Evolutionary conservation across 2,329 filamentous ascomycete genomes (phyloP), one percentile per base, ranked within the genome.

Genomic region (Cercospora sp.): DNA sequence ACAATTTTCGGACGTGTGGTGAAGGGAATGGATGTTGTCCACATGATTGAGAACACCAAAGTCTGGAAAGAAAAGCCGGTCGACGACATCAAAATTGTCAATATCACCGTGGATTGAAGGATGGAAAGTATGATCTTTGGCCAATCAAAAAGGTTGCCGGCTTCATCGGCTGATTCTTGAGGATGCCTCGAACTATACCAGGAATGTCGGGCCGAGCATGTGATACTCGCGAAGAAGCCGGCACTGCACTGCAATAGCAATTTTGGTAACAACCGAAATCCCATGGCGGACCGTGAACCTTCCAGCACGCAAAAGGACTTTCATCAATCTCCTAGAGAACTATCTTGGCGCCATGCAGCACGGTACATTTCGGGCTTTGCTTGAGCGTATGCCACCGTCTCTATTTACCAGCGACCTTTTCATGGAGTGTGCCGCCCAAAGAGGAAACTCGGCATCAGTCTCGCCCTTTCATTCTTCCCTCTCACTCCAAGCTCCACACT

Each of bases 1-100:
- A 98, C 94, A 0, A 92, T 99, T 63, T 99, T 99, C 78, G 95
- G 95, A 0, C 86, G 95, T 48, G 94, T 93, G 0, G 90, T 94
- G 42, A 91, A 94, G 77, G 95, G 95, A 0, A 83, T 98, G 77
- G 95, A 99, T 79, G 93, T 99, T 20, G 90, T 99, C 69, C 93
- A 98, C 79, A 92, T 90, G 83, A 99, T 99, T 77, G 95, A 99
- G 81, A 97, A 96, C 78, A 86, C 87, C 16, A 91, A 91, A 77
- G 93, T 93, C 3, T 89, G 91, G 79, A 90, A 90, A 83, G 96
- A 99, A 82, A 96, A 94, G 83, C 95, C 95, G 0, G 92, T 96
- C 79, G 93, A 97, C 76, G 95, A 99, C 78, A 94, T 99, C 76
- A 98, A 97, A 82, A 96, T 99, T 73, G 87, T 99, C 67, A 97